A percentile compares a stretch with the other conserved stretches of the same genome.
Evolutionary conservation across 2,329 filamentous ascomycete species (phyloP).

Genomic region (Alternaria panax): DNA sequence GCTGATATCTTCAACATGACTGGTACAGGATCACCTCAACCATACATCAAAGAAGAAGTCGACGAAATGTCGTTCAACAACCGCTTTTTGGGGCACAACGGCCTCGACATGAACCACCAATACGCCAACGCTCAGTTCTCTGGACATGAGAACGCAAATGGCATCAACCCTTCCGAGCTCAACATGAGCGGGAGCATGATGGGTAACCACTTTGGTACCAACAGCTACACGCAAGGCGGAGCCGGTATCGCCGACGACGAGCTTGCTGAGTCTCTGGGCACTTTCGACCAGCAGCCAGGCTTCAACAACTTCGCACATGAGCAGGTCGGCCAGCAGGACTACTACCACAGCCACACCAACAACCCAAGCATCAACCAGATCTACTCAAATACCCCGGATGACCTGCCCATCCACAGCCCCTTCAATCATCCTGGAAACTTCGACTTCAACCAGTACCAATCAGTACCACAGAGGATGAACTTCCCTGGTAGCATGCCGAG

Average conservation of each 20-base stretch:
- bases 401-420: constrained; percentile 89
- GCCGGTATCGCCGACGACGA: constrained; percentile 89
- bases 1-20: constrained; percentile 60
- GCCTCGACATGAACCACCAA: constrained; percentile 62
- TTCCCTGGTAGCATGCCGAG: constrained; percentile 44
- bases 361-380: constrained; percentile 74
- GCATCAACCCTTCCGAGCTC: constrained; percentile 85
- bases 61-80: constrained; percentile 67
- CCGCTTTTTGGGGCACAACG: constrained; percentile 58
- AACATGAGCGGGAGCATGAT: constrained; percentile 70
- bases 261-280: constrained; percentile 73
- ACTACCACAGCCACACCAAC: constrained; percentile 47
- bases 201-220: constrained; percentile 65
- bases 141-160: constrained; percentile 45
- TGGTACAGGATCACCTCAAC: constrained; percentile 62
- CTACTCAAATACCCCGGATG: constrained; percentile 91
- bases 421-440: constrained; percentile 75
- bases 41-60: constrained; percentile 73
- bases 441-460: constrained; percentile 77
- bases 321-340: constrained; percentile 66
- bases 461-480: constrained; percentile 64
- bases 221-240: constrained; percentile 78
- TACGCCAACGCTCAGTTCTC: constrained; percentile 57
- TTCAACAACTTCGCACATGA: constrained; percentile 63
- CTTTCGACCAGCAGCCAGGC: constrained; percentile 56